A percentile compares a stretch with the other conserved stretches of the same genome.
These are phyloP conservation scores for Debaryomycetaceae sp. DNA, from an alignment of 1,139 yeast species.

Conservation along the genomic window DNA sequence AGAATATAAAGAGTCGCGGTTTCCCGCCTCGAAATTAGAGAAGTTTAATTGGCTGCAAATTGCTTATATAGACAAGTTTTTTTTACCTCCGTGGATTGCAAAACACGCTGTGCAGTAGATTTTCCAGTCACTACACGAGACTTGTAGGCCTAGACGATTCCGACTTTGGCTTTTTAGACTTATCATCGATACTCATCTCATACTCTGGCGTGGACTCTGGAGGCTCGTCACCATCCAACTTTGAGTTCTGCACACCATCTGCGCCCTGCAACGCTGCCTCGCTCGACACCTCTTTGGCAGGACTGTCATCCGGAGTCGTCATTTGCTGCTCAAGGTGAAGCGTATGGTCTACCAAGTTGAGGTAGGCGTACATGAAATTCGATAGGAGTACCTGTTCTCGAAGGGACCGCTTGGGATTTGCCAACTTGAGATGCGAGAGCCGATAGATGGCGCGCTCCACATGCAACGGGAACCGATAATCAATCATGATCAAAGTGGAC, in stretches of 20 bases:
- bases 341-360: constrained; percentile 87
- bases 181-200: no score
- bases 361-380: constrained; percentile 94
- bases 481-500: constrained; percentile 68
- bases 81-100: no score
- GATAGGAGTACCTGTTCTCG: constrained; percentile 87
- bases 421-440: constrained; percentile 81
- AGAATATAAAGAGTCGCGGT: no score
- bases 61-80: no score
- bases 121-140: constrained; percentile 1
- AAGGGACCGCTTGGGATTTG: constrained; percentile 85
- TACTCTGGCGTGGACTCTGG: no score
- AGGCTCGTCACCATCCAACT: constrained; percentile 4
- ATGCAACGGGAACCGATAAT: constrained; percentile 82
- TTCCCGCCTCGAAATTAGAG: no score
- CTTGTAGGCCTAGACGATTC: not conserved
- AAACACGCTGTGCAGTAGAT: no score
- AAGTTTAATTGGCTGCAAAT: no score
- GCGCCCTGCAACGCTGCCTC: constrained; percentile 9
- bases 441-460: constrained; percentile 94
- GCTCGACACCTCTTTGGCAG: constrained; percentile 8
- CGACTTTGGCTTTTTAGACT: no score
- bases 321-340: constrained; percentile 56
- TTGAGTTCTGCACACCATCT: constrained; percentile 3
- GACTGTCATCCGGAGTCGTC: constrained; percentile 7